Base-by-base conservation (phyloP, 306 rosid genomes). In the Gillenia trifoliata region DNA sequence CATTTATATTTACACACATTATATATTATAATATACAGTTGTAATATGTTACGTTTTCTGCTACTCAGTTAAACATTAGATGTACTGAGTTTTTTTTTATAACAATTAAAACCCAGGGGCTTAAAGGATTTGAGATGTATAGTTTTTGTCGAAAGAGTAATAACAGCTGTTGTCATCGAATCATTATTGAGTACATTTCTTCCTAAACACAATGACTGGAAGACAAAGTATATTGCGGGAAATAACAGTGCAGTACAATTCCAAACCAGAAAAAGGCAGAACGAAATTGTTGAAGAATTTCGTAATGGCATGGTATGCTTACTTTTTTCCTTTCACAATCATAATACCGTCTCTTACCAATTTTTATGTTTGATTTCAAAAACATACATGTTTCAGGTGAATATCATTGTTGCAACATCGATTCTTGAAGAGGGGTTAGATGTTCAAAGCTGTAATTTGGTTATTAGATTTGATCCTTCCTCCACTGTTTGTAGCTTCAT, bases 371-470 rank as follows among this genome's bases (percentile, higher is more conserved):
- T 75, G 57, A 78, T 64, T 30, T 52, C 29, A 73, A 68, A 40
- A 73, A 66, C 60, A 45, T 30, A 36, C 34, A 47, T 77, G 64
- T 80, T 77, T 56, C 75, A 93, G 98, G 90, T 88, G 38, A 93
- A 93, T 75, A 66, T 93, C 76, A 85, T 93, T 77, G 96, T 93
- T 77, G 97, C 98, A 79, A 93, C 98, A 25, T 91, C 98, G 64
- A 93, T 91, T 82, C 97, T 93, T 52, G 97, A 93, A 81, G 98
- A 93, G 82, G 98, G 98, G 49, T 76, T 93, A 73, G 98, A 93
- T 76, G 91, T 93, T 57, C 94, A 91, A 78, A 88, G 91, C 68
- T 93, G 97, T 87, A 89, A 93, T 73, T 70, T 93, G 83, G 98
- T 91, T 26, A 76, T 93, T 52, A 87, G 97, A 85, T 93, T 93